A percentile compares a stretch with the other conserved stretches of the same genome.
These are phyloP conservation scores for Aspergillus jensenii DNA, from an alignment of 2,329 filamentous ascomycete species.

Conservation along the genomic window DNA sequence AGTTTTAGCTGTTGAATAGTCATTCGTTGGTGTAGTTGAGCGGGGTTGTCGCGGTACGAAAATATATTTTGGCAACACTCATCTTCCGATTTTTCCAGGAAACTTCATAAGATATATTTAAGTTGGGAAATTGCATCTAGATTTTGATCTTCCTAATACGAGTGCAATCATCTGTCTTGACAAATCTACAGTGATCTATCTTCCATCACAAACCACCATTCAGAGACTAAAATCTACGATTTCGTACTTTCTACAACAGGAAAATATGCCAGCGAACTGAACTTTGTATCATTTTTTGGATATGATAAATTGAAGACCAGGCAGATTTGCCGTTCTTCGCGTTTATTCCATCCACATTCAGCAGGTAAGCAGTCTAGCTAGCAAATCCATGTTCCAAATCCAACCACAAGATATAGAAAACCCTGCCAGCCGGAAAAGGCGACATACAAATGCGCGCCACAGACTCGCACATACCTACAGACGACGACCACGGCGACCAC, in stretches of 20 bases:
- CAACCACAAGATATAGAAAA: conserved; percentile 30
- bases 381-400: neutral
- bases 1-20: too few species aligned
- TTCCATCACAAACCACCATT: neutral
- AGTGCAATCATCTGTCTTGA: too few species aligned
- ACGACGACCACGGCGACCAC: conserved; percentile 99
- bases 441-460: neutral
- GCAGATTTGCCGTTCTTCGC: conserved; percentile 54
- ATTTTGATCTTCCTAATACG: too few species aligned
- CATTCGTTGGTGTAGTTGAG: too few species aligned
- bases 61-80: too few species aligned
- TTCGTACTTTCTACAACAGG: neutral
- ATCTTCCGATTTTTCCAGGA: too few species aligned
- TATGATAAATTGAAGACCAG: conserved; percentile 51
- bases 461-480: conserved; percentile 65
- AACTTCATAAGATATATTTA: too few species aligned
- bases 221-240: neutral
- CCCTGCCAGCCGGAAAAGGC: conserved; percentile 21
- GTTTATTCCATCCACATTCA: conserved; percentile 51
- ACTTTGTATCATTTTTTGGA: conserved; percentile 26
- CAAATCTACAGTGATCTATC: neutral
- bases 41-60: too few species aligned
- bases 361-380: conserved; percentile 35
- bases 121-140: too few species aligned
- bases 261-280: neutral